Evolutionary conservation across 352 stramenopile genomes (phyloP), one percentile per base, ranked within the genome.

Genomic region (Phytopythium chamaehyphon): DNA sequence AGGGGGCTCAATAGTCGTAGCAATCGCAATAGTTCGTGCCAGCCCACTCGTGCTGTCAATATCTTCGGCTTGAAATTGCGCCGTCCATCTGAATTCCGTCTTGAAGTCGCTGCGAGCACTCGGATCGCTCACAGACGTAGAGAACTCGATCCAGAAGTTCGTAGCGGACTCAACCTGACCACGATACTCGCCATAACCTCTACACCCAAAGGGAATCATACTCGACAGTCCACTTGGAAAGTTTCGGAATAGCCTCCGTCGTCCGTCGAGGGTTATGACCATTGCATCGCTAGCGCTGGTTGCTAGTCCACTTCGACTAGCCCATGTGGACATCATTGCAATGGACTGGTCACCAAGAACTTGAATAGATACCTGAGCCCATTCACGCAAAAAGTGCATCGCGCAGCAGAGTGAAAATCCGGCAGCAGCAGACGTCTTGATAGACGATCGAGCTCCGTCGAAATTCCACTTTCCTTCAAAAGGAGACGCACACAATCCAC

Each of bases 211-310:
- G 18, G 52, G 35, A 38, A 76, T 51, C 16, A 59, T 70, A 23
- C 56, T 77, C 2, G 68, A 71, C n/a, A 76, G 33, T 31, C 73
- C 73, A 36, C 68, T 82, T 1, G 68, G 71, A 23, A 80, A 78
- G 19, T 54, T 62, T 36, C 57, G 61, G 31, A 82, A 85, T 10
- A 78, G 40, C 15, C 69, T 58, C 28, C 61, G 71, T 16, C 56
- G 59, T 14, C 62, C 59, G 37, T 85, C 73, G 23, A 85, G 52
- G 11, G 75, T 45, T 40, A 85, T 46, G 19, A 49, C 44, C 58
- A 73, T 68, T 19, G 58, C 71, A 1, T 23, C 19, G 18, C 37
- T 28, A 44, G 39, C 47, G 33, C 23, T 51, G 38, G 21, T 2
- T 37, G 43, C 21, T 22, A n/a, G 40, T 2, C 8, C 40, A 58